Evolutionary conservation across 352 stramenopile species (phyloP), one percentile per base, ranked within the genome.

Genomic region (Blastocystis hominis): DNA sequence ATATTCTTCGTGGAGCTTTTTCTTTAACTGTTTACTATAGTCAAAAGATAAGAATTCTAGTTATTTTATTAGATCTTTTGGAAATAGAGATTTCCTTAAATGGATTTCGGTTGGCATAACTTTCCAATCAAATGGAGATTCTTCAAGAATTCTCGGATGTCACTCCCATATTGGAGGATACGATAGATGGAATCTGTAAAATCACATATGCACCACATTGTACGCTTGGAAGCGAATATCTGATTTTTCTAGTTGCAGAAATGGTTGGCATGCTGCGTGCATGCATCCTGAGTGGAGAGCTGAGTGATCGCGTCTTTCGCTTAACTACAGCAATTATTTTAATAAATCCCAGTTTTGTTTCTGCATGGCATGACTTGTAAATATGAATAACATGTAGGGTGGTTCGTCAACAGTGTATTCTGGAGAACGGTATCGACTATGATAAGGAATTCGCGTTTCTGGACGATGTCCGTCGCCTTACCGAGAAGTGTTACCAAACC

Each of bases 401-500:
- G 30, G 40, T 63, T 62, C 70, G 70, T 13, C 40, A 80, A 40
- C 53, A 80, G 46, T 80, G 70, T 46, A 54, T 80, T 17, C 54
- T 80, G 20, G 36, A 80, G 70, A 62, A 61, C 17, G 50, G 50
- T 42, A 46, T 80, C 0, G 44, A 80, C 36, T 62, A 42, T 6
- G 70, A 80, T 30, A 24, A 80, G 46, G 70, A 80, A 80, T 80
- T 50, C 20, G 55, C 53, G 70, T 80, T 80, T 24, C 46, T 80
- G 6, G 70, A 62, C 42, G 24, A 63, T 3, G 15, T 80, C 24
- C 70, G 36, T 40, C 6, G 20, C 4, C 13, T 64, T 20, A 62
- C n/a, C 44, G 70, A 80, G 42, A 80, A 80, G 50, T 80, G 70
- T 38, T 80, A 80, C 44, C 70, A 80, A 20, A 80, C 70, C 20